Conservation (phyloP, 2,329 filamentous ascomycete species). For the Sporothrix phasma region DNA sequence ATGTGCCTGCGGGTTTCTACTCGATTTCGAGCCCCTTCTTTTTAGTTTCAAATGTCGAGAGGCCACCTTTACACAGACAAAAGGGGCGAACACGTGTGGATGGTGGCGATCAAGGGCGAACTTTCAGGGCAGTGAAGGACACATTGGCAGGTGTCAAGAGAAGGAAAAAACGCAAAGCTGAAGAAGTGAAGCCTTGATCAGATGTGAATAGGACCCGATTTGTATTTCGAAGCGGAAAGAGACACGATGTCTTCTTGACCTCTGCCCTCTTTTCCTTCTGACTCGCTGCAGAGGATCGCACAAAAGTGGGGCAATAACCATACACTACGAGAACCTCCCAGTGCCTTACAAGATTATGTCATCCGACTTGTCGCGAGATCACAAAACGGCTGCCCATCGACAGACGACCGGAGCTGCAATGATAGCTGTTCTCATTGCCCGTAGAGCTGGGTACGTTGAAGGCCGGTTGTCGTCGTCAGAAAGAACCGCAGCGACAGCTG, state of each 20-base stretch:
- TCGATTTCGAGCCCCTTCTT: background rate
- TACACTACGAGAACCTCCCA: slow-evolving; percentile 5
- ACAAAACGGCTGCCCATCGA: no score
- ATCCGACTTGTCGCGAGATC: background rate
- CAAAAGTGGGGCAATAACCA: background rate
- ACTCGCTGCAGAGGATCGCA: background rate
- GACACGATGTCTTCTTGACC: slow-evolving; percentile 3
- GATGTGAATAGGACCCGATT: background rate
- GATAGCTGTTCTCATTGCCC: no score
- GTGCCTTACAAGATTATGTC: slow-evolving; percentile 2
- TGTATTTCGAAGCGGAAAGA: background rate
- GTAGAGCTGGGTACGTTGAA: no score
- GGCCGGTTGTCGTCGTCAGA: background rate
- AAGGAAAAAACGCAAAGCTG: background rate
- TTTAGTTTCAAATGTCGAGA: background rate
- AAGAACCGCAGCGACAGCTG: background rate
- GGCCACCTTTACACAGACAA: slow-evolving; percentile 1
- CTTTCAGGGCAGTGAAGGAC: background rate
- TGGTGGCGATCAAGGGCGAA: background rate
- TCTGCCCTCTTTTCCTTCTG: background rate
- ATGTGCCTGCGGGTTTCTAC: background rate
- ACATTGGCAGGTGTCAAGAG: background rate
- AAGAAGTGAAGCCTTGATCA: background rate
- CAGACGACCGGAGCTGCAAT: no score
- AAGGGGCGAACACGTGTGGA: background rate